Percentiles rank a stretch among this genome's conserved stretches.
These are phyloP conservation scores for Blastobotrys americana DNA, from an alignment of 805 yeast genomes.

Conservation along the genomic window DNA sequence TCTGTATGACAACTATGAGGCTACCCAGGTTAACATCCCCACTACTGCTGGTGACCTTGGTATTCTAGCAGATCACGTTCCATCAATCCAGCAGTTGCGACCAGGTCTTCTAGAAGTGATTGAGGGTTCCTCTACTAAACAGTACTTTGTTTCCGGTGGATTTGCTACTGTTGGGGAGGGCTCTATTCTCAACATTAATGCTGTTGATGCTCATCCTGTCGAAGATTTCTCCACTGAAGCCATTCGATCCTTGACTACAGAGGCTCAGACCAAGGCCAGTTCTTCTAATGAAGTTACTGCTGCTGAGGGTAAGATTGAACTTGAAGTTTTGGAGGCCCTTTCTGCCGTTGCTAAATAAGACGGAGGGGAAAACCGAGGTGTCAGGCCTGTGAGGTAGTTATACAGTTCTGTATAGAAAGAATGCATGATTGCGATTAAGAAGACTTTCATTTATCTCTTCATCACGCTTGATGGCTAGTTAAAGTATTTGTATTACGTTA, in stretches of 20 bases:
- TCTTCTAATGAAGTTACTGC: slow-evolving; percentile 80
- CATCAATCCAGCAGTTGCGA: slow-evolving; percentile 89
- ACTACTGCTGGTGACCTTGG: slow-evolving; percentile 94
- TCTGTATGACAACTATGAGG: slow-evolving; percentile 29
- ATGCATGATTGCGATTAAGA: too few species aligned
- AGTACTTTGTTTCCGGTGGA: slow-evolving; percentile 92
- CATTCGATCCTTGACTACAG: slow-evolving; percentile 74
- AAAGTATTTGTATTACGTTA: too few species aligned
- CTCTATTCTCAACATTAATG: slow-evolving; percentile 80
- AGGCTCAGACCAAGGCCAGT: slow-evolving; percentile 85
- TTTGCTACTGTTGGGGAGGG: slow-evolving; percentile 95
- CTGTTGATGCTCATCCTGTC: slow-evolving; percentile 91
- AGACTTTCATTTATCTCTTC: too few species aligned
- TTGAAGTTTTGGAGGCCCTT: slow-evolving; percentile 93
- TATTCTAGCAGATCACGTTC: slow-evolving; percentile 95
- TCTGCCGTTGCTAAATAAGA: slow-evolving; percentile 66
- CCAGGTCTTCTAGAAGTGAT: slow-evolving; percentile 94
- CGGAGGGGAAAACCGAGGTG: too few species aligned
- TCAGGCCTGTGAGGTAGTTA: too few species aligned
- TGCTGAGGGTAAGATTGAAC: slow-evolving; percentile 91
- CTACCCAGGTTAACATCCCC: slow-evolving; percentile 85
- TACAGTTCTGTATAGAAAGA: too few species aligned
- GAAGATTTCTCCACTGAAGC: slow-evolving; percentile 76
- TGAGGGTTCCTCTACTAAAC: slow-evolving; percentile 62
- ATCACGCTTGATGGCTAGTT: too few species aligned